These are phyloP conservation scores for Oryza nivara DNA, from an alignment of 176 grass and related monocot genomes.

Conservation along the genomic window DNA sequence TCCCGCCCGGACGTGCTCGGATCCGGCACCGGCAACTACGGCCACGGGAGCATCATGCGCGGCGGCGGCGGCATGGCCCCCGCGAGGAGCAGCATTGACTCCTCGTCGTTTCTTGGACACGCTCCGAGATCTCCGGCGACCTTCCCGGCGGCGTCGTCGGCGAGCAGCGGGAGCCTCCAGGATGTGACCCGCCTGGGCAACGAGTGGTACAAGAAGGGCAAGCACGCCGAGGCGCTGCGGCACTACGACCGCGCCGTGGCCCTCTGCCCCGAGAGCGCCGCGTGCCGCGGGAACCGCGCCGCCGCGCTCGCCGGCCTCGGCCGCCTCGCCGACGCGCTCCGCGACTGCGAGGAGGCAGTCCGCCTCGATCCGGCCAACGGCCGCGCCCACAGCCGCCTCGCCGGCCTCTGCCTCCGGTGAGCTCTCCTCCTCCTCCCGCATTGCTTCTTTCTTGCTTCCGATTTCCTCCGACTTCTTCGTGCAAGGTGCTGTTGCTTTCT, in stretches of 20 bases:
- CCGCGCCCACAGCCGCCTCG: slow-evolving; percentile 65
- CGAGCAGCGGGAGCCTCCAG: slow-evolving; percentile 48
- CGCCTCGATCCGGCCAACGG: slow-evolving; percentile 72
- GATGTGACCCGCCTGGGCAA: slow-evolving; percentile 77
- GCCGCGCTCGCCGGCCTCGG: slow-evolving; percentile 78
- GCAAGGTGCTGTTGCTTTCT: slow-evolving; percentile 54
- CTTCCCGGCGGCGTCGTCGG: slow-evolving; percentile 8
- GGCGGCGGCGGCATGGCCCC: slow-evolving; percentile 43
- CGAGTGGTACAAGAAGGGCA: slow-evolving; percentile 78
- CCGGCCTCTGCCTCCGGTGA: slow-evolving; percentile 77
- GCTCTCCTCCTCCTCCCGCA: slow-evolving; percentile 18
- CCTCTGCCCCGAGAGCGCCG: slow-evolving; percentile 74
- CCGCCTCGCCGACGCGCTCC: slow-evolving; percentile 64
- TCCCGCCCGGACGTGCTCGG: slow-evolving; percentile 82
- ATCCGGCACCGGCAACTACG: slow-evolving; percentile 87
- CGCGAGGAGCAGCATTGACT: slow-evolving; percentile 37
- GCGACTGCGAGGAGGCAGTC: slow-evolving; percentile 76
- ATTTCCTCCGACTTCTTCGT: slow-evolving; percentile 33
- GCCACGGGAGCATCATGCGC: slow-evolving; percentile 94
- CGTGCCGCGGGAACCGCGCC: slow-evolving; percentile 78
- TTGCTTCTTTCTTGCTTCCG: slow-evolving; percentile 38
- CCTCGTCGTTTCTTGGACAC: slow-evolving; percentile 35
- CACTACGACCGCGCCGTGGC: slow-evolving; percentile 71
- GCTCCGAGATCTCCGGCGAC: slow-evolving; percentile 31
- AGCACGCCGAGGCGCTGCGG: slow-evolving; percentile 69